Percentiles rank a stretch among this genome's conserved stretches.
Evolutionary conservation across 306 rosid species (phyloP).

Genomic region (Abrus precatorius): DNA sequence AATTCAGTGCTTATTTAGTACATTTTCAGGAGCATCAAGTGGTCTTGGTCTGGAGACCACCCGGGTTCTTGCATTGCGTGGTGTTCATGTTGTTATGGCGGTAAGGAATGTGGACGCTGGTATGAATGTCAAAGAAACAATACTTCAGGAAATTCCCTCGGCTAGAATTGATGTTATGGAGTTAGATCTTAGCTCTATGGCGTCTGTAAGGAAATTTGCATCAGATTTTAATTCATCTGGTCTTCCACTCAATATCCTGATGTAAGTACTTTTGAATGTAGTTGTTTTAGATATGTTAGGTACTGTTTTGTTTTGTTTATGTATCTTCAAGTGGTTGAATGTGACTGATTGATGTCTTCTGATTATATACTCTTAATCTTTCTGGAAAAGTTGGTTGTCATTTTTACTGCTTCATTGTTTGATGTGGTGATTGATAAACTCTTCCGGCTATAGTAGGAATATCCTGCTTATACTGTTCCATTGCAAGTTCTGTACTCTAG

Average conservation of each 20-base stretch:
- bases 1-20: slow-evolving; percentile 15
- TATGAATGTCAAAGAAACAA: slow-evolving; percentile 56
- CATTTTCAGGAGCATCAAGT: slow-evolving; percentile 80
- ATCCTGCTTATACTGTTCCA: background rate
- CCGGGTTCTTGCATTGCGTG: slow-evolving; percentile 73
- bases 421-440: background rate
- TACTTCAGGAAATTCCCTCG: slow-evolving; percentile 62
- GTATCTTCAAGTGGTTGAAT: slow-evolving; percentile 23
- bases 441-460: background rate
- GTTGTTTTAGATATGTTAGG: background rate
- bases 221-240: slow-evolving; percentile 70
- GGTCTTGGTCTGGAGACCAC: slow-evolving; percentile 84
- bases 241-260: slow-evolving; percentile 70
- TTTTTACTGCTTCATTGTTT: slow-evolving; percentile 27
- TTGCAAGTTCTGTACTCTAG: background rate
- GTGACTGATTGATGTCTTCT: slow-evolving; percentile 27
- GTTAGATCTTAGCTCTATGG: slow-evolving; percentile 79
- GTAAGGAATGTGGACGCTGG: slow-evolving; percentile 74
- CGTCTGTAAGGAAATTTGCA: slow-evolving; percentile 78
- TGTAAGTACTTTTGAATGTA: slow-evolving; percentile 57
- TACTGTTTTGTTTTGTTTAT: slow-evolving; percentile 2
- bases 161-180: slow-evolving; percentile 76
- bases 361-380: background rate
- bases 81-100: slow-evolving; percentile 88
- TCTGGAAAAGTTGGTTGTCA: slow-evolving; percentile 5